Evolutionary conservation across 2,329 filamentous ascomycete genomes (phyloP), one percentile per base, ranked within the genome.

Genomic region (Claviceps arundinis): DNA sequence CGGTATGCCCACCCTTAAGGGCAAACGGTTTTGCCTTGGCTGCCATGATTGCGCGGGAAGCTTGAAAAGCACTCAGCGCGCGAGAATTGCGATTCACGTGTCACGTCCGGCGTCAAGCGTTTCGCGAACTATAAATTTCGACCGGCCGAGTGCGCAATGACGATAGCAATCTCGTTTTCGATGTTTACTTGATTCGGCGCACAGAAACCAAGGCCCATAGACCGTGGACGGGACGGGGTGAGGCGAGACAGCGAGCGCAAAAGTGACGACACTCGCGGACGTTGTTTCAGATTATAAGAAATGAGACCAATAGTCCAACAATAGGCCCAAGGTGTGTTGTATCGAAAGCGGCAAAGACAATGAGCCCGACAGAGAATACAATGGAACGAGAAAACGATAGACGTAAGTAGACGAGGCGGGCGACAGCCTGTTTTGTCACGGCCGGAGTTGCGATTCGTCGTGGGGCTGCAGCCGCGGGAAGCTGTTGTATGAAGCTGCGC

Each of bases 1-100:
- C 86, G 26, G 90, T 89, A 71, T 96, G 90, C 63, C 81, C 80
- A 60, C 75, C 76, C 64, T 77, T 80, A 62, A 82, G 70, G 50
- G 76, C 68, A 61, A 79, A 76, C 52, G 68, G 52, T 67, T 80
- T 82, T 52, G 71, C 60, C 62, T 76, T 80, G 59, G 72, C 61
- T 54, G 76, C 64, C 76, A 82, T 80, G 57, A 53, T 41, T 44
- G 41, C 41, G 19, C 1, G 22, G n/a, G 24, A 24, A 34, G 37
- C 48, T 30, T 34, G 7, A 24, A 26, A 26, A 44, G 42, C 19
- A 34, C 17, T 2, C 14, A 42, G 5, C n/a, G 17, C 9, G 24
- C 9, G 34, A 19, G 22, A 30, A 7, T 9, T 34, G 30, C 37
- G 16, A 9, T 45, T 24, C 16, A 47, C 41, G 47, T 45, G 54